Conservation (phyloP, 1,284 basidiomycete genomes). For the Prillingera fragicola region DNA sequence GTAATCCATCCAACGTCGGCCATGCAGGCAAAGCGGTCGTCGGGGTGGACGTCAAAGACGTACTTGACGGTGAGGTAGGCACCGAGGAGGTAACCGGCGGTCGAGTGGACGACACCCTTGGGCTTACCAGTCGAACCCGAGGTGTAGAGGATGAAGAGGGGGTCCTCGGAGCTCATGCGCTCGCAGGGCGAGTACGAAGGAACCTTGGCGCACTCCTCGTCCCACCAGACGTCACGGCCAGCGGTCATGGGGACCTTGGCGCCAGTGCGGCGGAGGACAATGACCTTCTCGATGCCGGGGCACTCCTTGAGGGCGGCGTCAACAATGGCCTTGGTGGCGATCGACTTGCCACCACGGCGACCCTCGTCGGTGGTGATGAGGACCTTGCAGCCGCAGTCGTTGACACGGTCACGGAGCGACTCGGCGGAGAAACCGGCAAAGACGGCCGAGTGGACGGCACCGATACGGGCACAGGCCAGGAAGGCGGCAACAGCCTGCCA, state of each 20-base stretch:
- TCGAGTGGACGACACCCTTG: constrained; percentile 44
- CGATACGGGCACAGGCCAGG: constrained; percentile 94
- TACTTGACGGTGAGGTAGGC: constrained; percentile 89
- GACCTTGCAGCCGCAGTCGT: constrained; percentile 83
- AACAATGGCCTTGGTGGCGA: constrained; percentile 89
- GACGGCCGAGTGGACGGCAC: constrained; percentile 96
- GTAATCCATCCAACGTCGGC: constrained; percentile 99
- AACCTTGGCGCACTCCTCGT: constrained; percentile 79
- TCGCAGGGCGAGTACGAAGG: constrained; percentile 85
- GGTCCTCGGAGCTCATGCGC: constrained; percentile 84
- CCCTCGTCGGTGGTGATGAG: constrained; percentile 97
- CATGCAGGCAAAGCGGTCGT: constrained; percentile 94
- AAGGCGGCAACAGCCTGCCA: constrained; percentile 94
- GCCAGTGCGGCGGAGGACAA: constrained; percentile 87
- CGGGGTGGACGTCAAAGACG: constrained; percentile 92
- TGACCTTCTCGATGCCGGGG: constrained; percentile 79
- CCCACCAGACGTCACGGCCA: constrained; percentile 94
- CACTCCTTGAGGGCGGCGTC: constrained; percentile 85
- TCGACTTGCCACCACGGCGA: constrained; percentile 84
- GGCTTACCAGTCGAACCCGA: constrained; percentile 56
- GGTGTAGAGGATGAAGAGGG: constrained; percentile 69
- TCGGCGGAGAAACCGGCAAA: constrained; percentile 99
- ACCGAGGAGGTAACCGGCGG: constrained; percentile 56
- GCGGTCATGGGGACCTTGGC: constrained; percentile 73
- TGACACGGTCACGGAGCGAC: constrained; percentile 85